A percentile compares a stretch with the other conserved stretches of the same genome.
phyloP scores from a whole-genome alignment of 2,329 filamentous ascomycete genomes.

The Nemania abortiva region DNA sequence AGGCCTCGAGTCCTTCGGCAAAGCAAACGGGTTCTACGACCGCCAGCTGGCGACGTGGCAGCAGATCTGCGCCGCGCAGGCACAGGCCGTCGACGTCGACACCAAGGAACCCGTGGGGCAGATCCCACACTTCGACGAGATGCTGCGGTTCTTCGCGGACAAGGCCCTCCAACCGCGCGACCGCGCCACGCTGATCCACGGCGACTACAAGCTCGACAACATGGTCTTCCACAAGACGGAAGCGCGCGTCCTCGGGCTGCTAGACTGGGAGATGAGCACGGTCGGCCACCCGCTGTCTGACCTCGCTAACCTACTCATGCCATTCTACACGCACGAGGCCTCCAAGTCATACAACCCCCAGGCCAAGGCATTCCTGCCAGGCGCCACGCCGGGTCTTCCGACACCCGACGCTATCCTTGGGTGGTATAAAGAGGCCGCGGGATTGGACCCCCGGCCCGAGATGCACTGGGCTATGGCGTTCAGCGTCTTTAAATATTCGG shows the following conservation, averaged over 20 bases:
- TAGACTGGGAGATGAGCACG: slow-evolving; percentile 99
- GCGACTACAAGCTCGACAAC: slow-evolving; percentile 97
- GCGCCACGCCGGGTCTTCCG: slow-evolving; percentile 64
- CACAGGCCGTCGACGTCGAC: slow-evolving; percentile 79
- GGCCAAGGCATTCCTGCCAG: slow-evolving; percentile 40
- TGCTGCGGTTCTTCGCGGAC: slow-evolving; percentile 82
- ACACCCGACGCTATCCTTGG: slow-evolving; percentile 64
- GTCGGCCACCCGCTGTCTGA: slow-evolving; percentile 96
- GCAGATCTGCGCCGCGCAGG: slow-evolving; percentile 82
- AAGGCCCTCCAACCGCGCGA: slow-evolving; percentile 79
- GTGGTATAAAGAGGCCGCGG: slow-evolving; percentile 74
- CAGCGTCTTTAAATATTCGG: slow-evolving; percentile 70
- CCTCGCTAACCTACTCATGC: slow-evolving; percentile 76
- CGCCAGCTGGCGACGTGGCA: slow-evolving; percentile 87
- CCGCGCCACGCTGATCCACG: slow-evolving; percentile 84
- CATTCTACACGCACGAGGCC: slow-evolving; percentile 40
- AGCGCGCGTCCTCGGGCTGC: slow-evolving; percentile 87
- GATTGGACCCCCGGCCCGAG: slow-evolving; percentile 71
- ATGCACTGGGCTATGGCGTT: slow-evolving; percentile 72
- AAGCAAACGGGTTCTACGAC: slow-evolving; percentile 80
- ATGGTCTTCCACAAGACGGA: slow-evolving; percentile 90
- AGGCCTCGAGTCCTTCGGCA: slow-evolving; percentile 80
- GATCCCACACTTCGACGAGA: slow-evolving; percentile 85
- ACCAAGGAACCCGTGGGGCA: slow-evolving; percentile 80
- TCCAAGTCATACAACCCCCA: slow-evolving; percentile 37